phyloP scores from a whole-genome alignment of 768 basidiomycete species.

The Coprinopsis marcescibilis region DNA sequence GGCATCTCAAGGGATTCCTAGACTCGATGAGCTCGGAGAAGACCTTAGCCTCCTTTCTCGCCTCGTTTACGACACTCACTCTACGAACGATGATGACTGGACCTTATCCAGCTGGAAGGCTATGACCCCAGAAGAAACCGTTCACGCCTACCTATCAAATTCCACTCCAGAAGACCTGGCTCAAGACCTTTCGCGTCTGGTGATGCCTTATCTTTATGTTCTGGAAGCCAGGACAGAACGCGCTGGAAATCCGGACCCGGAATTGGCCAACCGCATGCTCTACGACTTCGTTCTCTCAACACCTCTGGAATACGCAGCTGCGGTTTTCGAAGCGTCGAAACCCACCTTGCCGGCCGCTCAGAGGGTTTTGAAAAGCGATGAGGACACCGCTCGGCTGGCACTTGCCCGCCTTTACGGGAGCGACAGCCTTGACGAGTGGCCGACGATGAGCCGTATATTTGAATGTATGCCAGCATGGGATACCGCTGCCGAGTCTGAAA shows the following conservation, averaged over 20 bases:
- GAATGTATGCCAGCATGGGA: conserved; percentile 96
- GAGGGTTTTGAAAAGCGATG: conserved; percentile 74
- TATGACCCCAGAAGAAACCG: conserved; percentile 58
- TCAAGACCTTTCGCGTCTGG: conserved; percentile 65
- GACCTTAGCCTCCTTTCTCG: conserved; percentile 84
- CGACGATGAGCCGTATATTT: conserved; percentile 86
- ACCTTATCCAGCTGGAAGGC: conserved; percentile 67
- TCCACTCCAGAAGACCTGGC: conserved; percentile 64
- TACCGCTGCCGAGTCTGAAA: conserved; percentile 46
- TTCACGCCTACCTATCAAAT: conserved; percentile 70
- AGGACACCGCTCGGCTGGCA: conserved; percentile 80
- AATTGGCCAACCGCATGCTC: conserved; percentile 57
- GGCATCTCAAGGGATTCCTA: conserved; percentile 71
- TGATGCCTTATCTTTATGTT: conserved; percentile 90
- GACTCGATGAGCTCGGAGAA: conserved; percentile 83
- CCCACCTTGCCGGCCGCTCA: conserved; percentile 69
- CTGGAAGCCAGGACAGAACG: conserved; percentile 87
- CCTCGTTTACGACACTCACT: conserved; percentile 75
- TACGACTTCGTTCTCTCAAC: conserved; percentile 69
- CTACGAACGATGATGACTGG: conserved; percentile 60
- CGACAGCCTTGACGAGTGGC: conserved; percentile 64
- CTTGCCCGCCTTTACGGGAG: conserved; percentile 87
- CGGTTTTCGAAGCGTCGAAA: conserved; percentile 88
- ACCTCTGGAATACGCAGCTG: conserved; percentile 60
- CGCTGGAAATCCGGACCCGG: conserved; percentile 60